These are phyloP conservation scores for Seiridium cupressi DNA, from an alignment of 2,329 filamentous ascomycete species.

Conservation along the genomic window DNA sequence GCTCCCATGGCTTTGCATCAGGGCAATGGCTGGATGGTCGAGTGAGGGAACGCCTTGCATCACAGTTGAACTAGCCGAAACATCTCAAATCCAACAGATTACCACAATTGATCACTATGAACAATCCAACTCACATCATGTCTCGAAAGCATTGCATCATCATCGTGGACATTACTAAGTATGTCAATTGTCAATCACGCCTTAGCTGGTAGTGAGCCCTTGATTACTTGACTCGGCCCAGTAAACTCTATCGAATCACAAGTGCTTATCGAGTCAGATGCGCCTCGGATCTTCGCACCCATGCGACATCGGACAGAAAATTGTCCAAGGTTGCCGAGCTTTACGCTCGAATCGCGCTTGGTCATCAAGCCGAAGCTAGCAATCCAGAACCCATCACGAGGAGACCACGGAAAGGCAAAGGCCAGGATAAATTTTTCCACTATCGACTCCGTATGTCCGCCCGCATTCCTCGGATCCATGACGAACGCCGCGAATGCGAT, in stretches of 20 bases:
- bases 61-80: neutral
- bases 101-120: neutral
- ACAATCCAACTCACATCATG: neutral
- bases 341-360: neutral
- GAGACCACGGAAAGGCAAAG: neutral
- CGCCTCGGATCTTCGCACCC: neutral
- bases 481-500: neutral
- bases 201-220: neutral
- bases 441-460: neutral
- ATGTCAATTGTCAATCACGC: neutral
- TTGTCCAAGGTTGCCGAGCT: neutral
- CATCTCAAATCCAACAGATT: neutral
- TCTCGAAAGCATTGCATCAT: constrained; percentile 2
- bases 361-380: neutral
- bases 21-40: constrained; percentile 2
- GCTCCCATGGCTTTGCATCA: constrained; percentile 24
- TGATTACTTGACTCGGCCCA: neutral
- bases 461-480: neutral
- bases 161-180: neutral
- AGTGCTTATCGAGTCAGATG: neutral
- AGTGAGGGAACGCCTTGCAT: constrained; percentile 2
- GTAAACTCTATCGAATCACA: neutral
- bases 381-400: constrained; percentile 1
- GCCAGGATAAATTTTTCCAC: neutral
- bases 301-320: constrained; percentile 7